These are phyloP conservation scores for Rubia peregrina DNA, from an alignment of 305 asterid genomes.

Conservation along the genomic window DNA sequence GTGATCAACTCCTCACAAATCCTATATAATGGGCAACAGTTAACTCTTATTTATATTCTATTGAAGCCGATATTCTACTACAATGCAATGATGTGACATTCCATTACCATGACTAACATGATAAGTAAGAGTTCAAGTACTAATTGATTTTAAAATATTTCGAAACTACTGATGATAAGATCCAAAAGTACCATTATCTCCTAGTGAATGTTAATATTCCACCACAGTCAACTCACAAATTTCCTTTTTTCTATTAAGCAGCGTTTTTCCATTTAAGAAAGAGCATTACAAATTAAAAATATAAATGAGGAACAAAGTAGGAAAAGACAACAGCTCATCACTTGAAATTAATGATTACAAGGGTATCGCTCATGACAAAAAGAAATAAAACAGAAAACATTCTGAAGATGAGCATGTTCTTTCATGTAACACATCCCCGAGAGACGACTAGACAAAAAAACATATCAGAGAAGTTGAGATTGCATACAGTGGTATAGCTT, in stretches of 20 bases:
- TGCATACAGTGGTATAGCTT: conserved; percentile 60
- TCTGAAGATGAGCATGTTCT: background rate
- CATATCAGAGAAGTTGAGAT: conserved; percentile 24
- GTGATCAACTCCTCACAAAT: background rate
- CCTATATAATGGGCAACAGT: background rate
- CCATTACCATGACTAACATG: background rate
- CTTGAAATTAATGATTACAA: too few relatives aligned
- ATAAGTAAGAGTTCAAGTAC: background rate
- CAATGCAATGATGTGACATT: background rate
- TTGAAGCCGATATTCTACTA: background rate
- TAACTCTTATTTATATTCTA: background rate
- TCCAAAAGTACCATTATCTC: background rate
- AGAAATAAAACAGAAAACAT: background rate
- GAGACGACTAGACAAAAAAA: background rate
- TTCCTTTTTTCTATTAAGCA: too few relatives aligned
- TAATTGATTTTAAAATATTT: background rate
- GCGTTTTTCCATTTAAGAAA: background rate
- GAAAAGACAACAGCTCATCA: background rate
- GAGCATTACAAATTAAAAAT: too few relatives aligned
- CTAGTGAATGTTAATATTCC: background rate
- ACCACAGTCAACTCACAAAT: background rate
- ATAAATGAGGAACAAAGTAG: background rate
- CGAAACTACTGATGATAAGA: background rate
- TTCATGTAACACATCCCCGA: conserved; percentile 4
- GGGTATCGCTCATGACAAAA: background rate